A percentile compares a stretch with the other conserved stretches of the same genome.
These are phyloP conservation scores for Megacollybia marginata DNA, from an alignment of 768 basidiomycete genomes.

Conservation along the genomic window DNA sequence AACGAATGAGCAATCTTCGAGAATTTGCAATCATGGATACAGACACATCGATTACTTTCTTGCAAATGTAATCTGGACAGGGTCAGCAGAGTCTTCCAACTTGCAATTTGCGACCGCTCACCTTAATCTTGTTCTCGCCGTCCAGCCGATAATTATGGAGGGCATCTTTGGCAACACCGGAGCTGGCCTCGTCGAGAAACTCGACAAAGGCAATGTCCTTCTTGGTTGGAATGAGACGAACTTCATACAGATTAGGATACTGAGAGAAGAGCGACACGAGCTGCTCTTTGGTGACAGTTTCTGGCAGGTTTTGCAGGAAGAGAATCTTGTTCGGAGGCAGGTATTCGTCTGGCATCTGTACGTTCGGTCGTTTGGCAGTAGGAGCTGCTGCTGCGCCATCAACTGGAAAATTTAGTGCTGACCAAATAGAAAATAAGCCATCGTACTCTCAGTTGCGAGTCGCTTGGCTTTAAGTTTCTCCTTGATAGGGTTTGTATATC, in stretches of 20 bases:
- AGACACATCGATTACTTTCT: slow-evolving; percentile 42
- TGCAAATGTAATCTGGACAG: slow-evolving; percentile 60
- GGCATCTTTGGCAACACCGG: slow-evolving; percentile 89
- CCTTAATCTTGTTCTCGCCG: slow-evolving; percentile 98
- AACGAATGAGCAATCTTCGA: too few species aligned
- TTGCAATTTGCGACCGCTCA: slow-evolving; percentile 18
- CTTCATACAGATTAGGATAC: slow-evolving; percentile 96
- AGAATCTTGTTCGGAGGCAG: slow-evolving; percentile 98
- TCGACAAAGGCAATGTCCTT: slow-evolving; percentile 99
- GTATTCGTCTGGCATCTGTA: slow-evolving; percentile 99
- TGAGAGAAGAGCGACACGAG: slow-evolving; percentile 88
- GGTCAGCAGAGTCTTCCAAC: slow-evolving; percentile 1
- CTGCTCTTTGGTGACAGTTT: slow-evolving; percentile 87
- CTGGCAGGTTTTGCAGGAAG: slow-evolving; percentile 95
- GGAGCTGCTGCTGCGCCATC: slow-evolving; percentile 63
- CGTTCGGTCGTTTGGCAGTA: slow-evolving; percentile 69
- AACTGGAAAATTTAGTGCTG: slow-evolving; percentile 30
- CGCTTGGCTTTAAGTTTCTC: slow-evolving; percentile 78
- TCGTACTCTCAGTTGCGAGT: slow-evolving; percentile 70
- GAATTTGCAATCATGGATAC: too few species aligned
- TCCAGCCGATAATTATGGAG: slow-evolving; percentile 97
- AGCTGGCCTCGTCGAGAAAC: slow-evolving; percentile 87
- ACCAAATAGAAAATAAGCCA: not conserved
- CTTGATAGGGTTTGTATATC: slow-evolving; percentile 87
- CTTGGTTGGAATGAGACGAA: slow-evolving; percentile 96